A percentile compares a stretch with the other conserved stretches of the same genome.
Evolutionary conservation across 1,139 yeast species (phyloP).

Genomic region (Candida tunisiensis): DNA sequence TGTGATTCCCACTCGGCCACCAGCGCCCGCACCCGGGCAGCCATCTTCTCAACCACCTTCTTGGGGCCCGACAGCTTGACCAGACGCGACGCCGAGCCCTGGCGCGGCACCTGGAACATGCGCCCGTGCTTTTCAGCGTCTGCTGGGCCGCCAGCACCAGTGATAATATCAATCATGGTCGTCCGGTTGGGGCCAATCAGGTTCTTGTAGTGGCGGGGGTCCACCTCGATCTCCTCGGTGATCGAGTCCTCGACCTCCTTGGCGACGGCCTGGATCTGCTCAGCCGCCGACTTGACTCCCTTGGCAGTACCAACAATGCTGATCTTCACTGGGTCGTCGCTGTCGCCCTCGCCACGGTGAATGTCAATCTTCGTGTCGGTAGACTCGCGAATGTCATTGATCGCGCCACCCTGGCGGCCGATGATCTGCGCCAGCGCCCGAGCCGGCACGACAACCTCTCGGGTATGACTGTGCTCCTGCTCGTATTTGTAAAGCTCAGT

Average conservation of each 20-base stretch:
- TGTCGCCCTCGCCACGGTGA: conserved; percentile 21
- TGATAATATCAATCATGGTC: conserved; percentile 54
- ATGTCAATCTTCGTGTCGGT: conserved; percentile 64
- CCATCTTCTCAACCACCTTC: conserved; percentile 51
- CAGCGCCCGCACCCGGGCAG: conserved; percentile 44
- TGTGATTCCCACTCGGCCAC: conserved; percentile 52
- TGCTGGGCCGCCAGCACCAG: conserved; percentile 63
- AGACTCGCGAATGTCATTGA: conserved; percentile 69
- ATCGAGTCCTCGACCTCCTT: conserved; percentile 51
- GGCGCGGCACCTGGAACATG: conserved; percentile 61
- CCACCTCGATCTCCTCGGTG: conserved; percentile 47
- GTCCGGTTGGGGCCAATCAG: conserved; percentile 76
- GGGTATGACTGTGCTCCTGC: conserved; percentile 65
- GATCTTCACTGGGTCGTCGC: conserved; percentile 28
- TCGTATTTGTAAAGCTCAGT: conserved; percentile 74
- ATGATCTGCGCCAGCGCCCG: conserved; percentile 69
- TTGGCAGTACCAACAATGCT: conserved; percentile 66
- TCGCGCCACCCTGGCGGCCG: conserved; percentile 76
- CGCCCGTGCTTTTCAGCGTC: conserved; percentile 27
- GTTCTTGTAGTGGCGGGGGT: conserved; percentile 62
- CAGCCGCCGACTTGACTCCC: conserved; percentile 62
- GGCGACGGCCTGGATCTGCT: conserved; percentile 45
- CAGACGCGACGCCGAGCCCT: conserved; percentile 38
- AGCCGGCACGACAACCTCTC: conserved; percentile 46
- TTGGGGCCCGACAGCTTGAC: conserved; percentile 66